Base-by-base conservation (phyloP, 805 yeast genomes). In the Kazachstania viticola region DNA sequence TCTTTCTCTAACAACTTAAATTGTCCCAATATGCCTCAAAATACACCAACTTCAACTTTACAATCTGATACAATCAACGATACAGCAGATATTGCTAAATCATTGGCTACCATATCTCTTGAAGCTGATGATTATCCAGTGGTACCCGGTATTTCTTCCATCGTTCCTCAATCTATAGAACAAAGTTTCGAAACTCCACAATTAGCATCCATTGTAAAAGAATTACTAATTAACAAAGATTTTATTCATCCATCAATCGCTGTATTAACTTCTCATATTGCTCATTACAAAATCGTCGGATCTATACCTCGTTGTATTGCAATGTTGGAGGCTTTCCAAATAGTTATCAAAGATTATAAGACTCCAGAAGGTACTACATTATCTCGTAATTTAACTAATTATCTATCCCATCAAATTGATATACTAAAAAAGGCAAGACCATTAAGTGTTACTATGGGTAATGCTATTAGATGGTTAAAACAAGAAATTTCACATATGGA, bases 401-500 rank as follows among this genome's bases (percentile, higher is more conserved):
- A 85, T 54, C 65, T 91, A 36, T 76, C 94, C 9, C 83, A 80
- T 49, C 98, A 91, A 59, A 91, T 91, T 42, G 98, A 88, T 53
- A 83, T 80, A 44, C 64, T 91, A 45, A 88, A 83, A 47, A 74
- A 83, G 8, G 87, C 95, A 3, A 73, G 98, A 40, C 96, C 97
- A 1, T 65, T 91, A 30, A 75, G 91, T 34, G 81, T 87, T 2
- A 72, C 95, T 1, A 91, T 91, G 98, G 98, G 98, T 33, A 91
- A 87, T 61, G 88, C 96, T 3, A 91, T 91, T 43, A 73, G 98
- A 47, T 87, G 96, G 95, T 67, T 91, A 41, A 91, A 91, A 51
- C 97, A 88, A 61, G 88, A 82, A 54, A 88, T 91, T 34, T 75
- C 95, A 1, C 67, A 71, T 27, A 73, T 88, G 30, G 76, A 85